phyloP scores from a whole-genome alignment of 2,329 filamentous ascomycete genomes.

The Hypomyces rosellus region DNA sequence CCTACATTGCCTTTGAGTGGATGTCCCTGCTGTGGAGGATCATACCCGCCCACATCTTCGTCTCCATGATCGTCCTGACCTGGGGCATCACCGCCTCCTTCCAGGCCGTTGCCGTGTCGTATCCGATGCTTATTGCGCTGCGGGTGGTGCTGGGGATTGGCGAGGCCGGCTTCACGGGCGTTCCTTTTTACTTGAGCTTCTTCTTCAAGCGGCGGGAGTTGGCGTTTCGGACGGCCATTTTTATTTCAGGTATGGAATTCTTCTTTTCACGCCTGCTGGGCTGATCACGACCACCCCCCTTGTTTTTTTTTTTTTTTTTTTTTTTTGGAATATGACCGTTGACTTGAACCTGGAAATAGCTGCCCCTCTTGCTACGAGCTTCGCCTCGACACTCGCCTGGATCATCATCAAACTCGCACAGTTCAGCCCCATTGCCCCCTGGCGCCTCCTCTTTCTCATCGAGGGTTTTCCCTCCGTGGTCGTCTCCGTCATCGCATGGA shows the following conservation, averaged over 20 bases:
- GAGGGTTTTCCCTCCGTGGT: constrained; percentile 82
- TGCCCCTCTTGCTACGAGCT: constrained; percentile 69
- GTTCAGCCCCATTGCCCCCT: constrained; percentile 64
- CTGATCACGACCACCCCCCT: neutral
- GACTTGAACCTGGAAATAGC: constrained; percentile 53
- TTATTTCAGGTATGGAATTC: constrained; percentile 60
- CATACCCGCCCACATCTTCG: constrained; percentile 54
- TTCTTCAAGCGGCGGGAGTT: constrained; percentile 65
- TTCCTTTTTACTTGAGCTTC: constrained; percentile 59
- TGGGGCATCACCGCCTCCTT: constrained; percentile 78
- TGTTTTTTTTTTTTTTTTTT: too few relatives aligned
- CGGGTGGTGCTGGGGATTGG: constrained; percentile 54
- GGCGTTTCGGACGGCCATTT: constrained; percentile 77
- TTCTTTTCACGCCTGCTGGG: neutral
- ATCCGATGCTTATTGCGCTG: constrained; percentile 49
- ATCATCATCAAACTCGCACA: constrained; percentile 64
- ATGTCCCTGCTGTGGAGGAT: constrained; percentile 57
- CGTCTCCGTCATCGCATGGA: constrained; percentile 67
- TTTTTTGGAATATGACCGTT: neutral
- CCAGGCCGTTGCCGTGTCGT: constrained; percentile 61
- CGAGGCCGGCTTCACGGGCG: constrained; percentile 59
- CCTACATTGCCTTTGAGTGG: constrained; percentile 60
- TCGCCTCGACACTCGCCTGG: constrained; percentile 75
- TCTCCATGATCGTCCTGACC: constrained; percentile 57
- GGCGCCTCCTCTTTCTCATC: constrained; percentile 77